phyloP scores from a whole-genome alignment of 768 basidiomycete species.

The Russula brevipes region DNA sequence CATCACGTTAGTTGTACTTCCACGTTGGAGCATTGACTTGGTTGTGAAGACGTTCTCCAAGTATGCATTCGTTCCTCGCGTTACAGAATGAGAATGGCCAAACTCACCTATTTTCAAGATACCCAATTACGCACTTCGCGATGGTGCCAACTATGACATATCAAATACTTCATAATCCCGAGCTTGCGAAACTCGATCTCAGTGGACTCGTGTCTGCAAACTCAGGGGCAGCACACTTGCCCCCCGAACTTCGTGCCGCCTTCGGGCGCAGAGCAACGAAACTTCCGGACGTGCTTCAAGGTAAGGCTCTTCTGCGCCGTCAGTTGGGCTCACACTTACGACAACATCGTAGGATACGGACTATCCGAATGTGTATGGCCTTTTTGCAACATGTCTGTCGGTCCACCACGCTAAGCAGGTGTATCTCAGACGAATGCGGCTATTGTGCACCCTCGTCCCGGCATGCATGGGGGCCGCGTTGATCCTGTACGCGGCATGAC shows the following conservation, averaged over 20 bases:
- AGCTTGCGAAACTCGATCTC: slow-evolving; percentile 10
- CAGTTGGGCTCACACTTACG: neutral
- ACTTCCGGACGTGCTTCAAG: neutral
- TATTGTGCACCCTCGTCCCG: slow-evolving; percentile 10
- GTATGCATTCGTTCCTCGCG: slow-evolving; percentile 33
- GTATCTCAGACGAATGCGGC: slow-evolving; percentile 20
- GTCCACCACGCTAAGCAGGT: neutral
- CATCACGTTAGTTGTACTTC: slow-evolving; percentile 48
- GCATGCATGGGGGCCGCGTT: slow-evolving; percentile 9
- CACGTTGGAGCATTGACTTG: slow-evolving; percentile 52
- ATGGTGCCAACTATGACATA: slow-evolving; percentile 19
- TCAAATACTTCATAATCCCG: slow-evolving; percentile 10
- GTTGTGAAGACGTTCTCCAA: slow-evolving; percentile 52
- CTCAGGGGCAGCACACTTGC: slow-evolving; percentile 7
- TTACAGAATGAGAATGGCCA: neutral
- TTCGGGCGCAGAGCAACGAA: slow-evolving; percentile 5
- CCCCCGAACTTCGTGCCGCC: slow-evolving; percentile 7
- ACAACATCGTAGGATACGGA: slow-evolving; percentile 8
- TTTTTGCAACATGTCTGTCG: neutral
- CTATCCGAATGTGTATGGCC: slow-evolving; percentile 20
- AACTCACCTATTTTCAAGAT: neutral
- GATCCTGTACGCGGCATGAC: slow-evolving; percentile 38
- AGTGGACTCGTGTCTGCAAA: neutral
- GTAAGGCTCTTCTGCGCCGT: neutral
- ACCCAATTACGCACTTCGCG: slow-evolving; percentile 8